phyloP scores from a whole-genome alignment of 2,329 filamentous ascomycete genomes.

The Colletotrichum sp. region DNA sequence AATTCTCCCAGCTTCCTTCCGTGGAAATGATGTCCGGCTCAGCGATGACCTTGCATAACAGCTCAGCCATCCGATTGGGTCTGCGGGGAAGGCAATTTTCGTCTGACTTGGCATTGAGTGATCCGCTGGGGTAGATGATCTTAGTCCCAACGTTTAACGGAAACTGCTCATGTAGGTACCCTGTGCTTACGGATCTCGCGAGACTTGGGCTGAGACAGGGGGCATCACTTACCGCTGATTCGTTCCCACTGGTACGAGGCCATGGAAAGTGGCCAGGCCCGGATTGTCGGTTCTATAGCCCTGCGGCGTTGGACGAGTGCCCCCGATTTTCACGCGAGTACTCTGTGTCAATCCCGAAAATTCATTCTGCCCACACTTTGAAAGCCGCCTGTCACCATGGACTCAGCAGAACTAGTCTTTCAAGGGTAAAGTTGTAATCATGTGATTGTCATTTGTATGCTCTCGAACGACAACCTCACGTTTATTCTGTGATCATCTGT shows the following conservation, averaged over 20 bases:
- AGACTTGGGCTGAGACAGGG: not conserved
- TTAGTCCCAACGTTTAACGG: not conserved
- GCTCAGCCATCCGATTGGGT: not conserved
- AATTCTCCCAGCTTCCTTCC: not conserved
- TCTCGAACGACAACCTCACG: too few relatives aligned
- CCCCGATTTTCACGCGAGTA: not conserved
- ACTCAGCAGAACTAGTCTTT: rapidly evolving
- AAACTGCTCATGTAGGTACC: not conserved
- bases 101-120: not conserved
- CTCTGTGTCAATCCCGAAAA: not conserved
- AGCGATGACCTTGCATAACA: not conserved
- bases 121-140: not conserved
- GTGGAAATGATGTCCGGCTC: not conserved
- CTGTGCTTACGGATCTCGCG: not conserved
- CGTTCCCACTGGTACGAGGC: not conserved
- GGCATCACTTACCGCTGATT: not conserved
- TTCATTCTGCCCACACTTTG: not conserved
- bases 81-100: not conserved
- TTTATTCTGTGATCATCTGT: too few relatives aligned
- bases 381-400: too few relatives aligned
- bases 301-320: not conserved
- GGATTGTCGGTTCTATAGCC: not conserved
- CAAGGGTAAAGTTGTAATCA: not conserved
- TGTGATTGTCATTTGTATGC: too few relatives aligned
- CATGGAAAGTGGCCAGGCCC: not conserved